Evolutionary conservation across 768 basidiomycete species (phyloP).

Genomic region (Trametes elegans): DNA sequence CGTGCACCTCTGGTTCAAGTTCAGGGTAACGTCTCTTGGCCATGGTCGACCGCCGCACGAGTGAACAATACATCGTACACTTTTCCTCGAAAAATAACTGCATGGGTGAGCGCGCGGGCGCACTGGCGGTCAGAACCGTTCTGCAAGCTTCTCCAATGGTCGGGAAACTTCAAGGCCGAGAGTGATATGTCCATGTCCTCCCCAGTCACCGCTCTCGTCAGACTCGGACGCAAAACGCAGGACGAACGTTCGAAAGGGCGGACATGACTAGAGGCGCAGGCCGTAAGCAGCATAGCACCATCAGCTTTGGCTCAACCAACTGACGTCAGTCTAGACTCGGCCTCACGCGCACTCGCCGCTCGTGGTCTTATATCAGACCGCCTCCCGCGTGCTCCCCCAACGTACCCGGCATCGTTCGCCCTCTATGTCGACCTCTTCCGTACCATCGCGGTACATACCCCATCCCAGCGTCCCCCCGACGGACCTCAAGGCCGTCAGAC

Average conservation of each 20-base stretch:
- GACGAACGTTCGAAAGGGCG: not conserved
- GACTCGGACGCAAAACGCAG: not conserved
- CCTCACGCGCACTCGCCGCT: slow-evolving; percentile 8
- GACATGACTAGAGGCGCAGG: not conserved
- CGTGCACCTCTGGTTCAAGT: too few species aligned
- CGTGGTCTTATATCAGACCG: not conserved
- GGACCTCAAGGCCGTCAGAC: slow-evolving; percentile 14
- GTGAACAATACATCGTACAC: too few species aligned
- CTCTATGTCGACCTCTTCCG: not conserved
- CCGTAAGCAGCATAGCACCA: slow-evolving; percentile 7
- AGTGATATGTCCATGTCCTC: too few species aligned
- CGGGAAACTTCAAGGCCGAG: too few species aligned
- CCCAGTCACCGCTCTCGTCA: too few species aligned
- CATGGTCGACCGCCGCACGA: too few species aligned
- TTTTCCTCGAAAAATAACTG: too few species aligned
- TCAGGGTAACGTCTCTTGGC: too few species aligned
- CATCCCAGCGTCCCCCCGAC: slow-evolving; percentile 16
- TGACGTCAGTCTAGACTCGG: slow-evolving; percentile 16
- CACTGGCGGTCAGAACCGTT: too few species aligned
- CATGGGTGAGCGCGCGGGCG: too few species aligned
- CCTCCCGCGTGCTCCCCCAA: too few species aligned
- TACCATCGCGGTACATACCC: slow-evolving; percentile 19
- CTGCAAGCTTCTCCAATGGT: too few species aligned
- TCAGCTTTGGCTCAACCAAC: not conserved
- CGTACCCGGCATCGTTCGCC: not conserved